phyloP scores from a whole-genome alignment of 495 filamentous ascomycete genomes.

The Amniculicola lignicola region DNA sequence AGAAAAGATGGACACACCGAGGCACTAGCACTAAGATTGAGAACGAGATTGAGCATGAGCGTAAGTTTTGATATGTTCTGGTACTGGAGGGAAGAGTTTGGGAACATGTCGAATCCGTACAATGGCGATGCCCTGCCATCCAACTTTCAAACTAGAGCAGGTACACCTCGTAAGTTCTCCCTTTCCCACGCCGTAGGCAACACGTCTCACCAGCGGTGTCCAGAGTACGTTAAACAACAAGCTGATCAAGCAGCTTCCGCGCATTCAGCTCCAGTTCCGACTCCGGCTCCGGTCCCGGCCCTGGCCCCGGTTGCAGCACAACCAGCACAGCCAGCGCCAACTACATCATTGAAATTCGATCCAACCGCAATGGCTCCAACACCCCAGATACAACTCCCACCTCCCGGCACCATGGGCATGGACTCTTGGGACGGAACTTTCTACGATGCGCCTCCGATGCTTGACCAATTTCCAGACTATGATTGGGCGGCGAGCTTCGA shows the following conservation, averaged over 20 bases:
- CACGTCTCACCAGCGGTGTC: too few relatives aligned
- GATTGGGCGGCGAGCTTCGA: constrained; percentile 31
- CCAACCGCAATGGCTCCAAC: neutral
- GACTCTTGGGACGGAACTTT: constrained; percentile 14
- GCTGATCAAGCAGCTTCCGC: neutral
- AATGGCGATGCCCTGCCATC: constrained; percentile 5
- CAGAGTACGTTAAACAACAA: constrained; percentile 2
- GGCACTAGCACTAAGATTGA: constrained; percentile 10
- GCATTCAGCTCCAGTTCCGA: neutral
- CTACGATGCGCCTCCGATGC: constrained; percentile 7
- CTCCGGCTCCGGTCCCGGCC: neutral
- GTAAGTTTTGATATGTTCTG: constrained; percentile 32
- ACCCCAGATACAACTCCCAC: neutral
- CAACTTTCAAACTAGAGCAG: constrained; percentile 8
- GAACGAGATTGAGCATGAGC: constrained; percentile 28
- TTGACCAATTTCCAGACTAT: constrained; percentile 29
- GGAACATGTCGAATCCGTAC: constrained; percentile 23
- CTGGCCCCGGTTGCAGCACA: neutral
- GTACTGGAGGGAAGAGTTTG: constrained; percentile 33
- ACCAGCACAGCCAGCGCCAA: neutral
- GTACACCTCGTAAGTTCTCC: constrained; percentile 22
- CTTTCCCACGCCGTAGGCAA: too few relatives aligned
- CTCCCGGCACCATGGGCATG: constrained; percentile 11
- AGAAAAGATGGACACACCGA: constrained; percentile 20
- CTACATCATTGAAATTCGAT: neutral